Evolutionary conservation across 169 alveolate genomes (phyloP).

Genomic region (Plasmodium chabaudi): DNA sequence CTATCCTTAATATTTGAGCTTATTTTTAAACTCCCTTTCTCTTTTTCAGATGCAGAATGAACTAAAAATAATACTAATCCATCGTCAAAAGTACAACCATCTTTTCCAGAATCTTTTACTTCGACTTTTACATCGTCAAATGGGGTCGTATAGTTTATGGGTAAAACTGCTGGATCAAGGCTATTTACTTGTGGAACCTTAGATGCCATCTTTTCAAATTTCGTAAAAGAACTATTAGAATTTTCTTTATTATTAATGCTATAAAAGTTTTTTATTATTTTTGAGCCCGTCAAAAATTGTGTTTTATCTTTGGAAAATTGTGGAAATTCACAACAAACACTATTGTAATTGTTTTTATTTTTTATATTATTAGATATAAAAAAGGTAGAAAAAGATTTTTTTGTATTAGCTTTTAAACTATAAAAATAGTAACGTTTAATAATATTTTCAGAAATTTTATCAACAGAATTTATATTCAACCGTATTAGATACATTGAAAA

Average conservation of each 20-base stretch:
- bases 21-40: conserved; percentile 15
- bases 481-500: too few species aligned
- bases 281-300: neutral
- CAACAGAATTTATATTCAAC: too few species aligned
- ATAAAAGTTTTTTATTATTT: neutral
- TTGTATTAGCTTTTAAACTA: too few species aligned
- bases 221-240: too few species aligned
- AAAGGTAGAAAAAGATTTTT: too few species aligned
- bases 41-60: conserved; percentile 16
- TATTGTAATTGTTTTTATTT: too few species aligned
- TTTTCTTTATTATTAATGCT: neutral
- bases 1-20: conserved; percentile 22
- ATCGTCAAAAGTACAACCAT: conserved; percentile 13
- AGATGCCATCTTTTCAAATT: conserved; percentile 13
- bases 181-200: conserved; percentile 57
- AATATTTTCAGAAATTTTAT: too few species aligned
- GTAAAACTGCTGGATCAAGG: conserved; percentile 54
- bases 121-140: conserved; percentile 27
- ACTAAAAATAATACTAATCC: conserved; percentile 40
- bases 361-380: too few species aligned
- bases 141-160: conserved; percentile 43
- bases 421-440: too few species aligned
- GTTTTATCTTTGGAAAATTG: neutral
- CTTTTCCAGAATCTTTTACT: conserved; percentile 21
- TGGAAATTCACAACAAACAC: too few species aligned